These are phyloP conservation scores for Prunus yedoensis DNA, from an alignment of 331 rosid species.

Conservation along the genomic window DNA sequence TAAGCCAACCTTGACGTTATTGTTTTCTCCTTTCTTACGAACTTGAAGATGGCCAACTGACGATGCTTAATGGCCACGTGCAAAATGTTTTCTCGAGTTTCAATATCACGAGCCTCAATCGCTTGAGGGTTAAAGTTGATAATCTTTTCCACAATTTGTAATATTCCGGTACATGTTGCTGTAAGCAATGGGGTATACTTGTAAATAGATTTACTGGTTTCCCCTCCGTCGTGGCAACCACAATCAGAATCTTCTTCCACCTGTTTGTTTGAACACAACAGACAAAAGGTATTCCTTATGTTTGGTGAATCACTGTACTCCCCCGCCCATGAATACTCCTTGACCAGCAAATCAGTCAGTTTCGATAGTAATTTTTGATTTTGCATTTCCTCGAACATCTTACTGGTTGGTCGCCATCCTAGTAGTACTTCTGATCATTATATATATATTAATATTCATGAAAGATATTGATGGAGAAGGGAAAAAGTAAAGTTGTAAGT, in stretches of 20 bases:
- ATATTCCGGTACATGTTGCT: slow-evolving; percentile 25
- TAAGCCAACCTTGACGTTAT: not conserved
- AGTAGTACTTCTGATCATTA: not conserved
- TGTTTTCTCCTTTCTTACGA: slow-evolving; percentile 6
- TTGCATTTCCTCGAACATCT: not conserved
- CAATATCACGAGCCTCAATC: not conserved
- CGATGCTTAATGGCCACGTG: slow-evolving; percentile 30
- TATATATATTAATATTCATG: too few species aligned
- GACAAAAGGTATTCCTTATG: not conserved
- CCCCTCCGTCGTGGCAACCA: not conserved
- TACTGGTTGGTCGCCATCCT: not conserved
- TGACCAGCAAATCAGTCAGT: not conserved
- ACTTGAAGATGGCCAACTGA: slow-evolving; percentile 9
- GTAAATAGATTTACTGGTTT: not conserved
- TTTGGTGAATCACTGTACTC: not conserved
- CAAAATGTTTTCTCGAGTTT: slow-evolving; percentile 26
- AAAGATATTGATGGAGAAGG: too few species aligned
- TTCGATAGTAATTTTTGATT: not conserved
- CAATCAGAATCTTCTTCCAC: not conserved
- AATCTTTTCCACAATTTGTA: slow-evolving; percentile 15
- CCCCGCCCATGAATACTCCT: not conserved
- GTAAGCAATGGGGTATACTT: slow-evolving; percentile 3
- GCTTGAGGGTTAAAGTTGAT: slow-evolving; percentile 23
- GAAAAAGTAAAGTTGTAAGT: too few species aligned
- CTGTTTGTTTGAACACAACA: not conserved